These are phyloP conservation scores for Colletotrichum graminicola DNA, from an alignment of 2,329 filamentous ascomycete species.

Conservation along the genomic window DNA sequence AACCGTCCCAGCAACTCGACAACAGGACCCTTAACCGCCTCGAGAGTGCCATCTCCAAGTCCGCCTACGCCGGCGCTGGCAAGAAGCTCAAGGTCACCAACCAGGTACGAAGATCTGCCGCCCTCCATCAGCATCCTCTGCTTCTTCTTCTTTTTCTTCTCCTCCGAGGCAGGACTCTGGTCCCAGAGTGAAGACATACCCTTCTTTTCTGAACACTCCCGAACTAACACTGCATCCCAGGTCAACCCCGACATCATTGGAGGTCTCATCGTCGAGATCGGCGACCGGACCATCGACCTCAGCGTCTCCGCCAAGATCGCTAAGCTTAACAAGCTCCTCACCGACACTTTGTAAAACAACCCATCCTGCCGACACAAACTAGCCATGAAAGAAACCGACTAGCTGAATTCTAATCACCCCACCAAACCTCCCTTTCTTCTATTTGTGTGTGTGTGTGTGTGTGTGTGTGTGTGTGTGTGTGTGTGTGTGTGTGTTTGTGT, in stretches of 20 bases:
- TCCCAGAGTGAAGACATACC: neutral
- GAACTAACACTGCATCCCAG: slow-evolving; percentile 55
- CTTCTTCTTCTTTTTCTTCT: no score
- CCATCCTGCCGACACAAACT: slow-evolving; percentile 7
- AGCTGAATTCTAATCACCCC: slow-evolving; percentile 32
- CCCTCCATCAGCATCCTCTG: slow-evolving; percentile 5
- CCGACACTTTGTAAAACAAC: slow-evolving; percentile 88
- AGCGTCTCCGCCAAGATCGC: slow-evolving; percentile 94
- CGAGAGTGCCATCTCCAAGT: slow-evolving; percentile 90
- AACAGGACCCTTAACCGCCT: slow-evolving; percentile 86
- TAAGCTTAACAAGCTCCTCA: slow-evolving; percentile 99
- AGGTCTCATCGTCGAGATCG: slow-evolving; percentile 94
- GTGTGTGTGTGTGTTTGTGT: slow-evolving; percentile 25
- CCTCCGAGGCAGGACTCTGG: neutral
- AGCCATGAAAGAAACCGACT: slow-evolving; percentile 29
- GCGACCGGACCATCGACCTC: slow-evolving; percentile 97
- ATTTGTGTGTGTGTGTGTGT: slow-evolving; percentile 34
- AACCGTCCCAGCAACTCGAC: slow-evolving; percentile 77
- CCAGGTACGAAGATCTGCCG: slow-evolving; percentile 68
- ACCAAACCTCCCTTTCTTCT: slow-evolving; percentile 24
- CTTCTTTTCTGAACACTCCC: neutral
- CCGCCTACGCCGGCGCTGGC: slow-evolving; percentile 85
- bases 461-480: slow-evolving; percentile 22
- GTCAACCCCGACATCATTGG: slow-evolving; percentile 96
- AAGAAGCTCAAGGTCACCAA: slow-evolving; percentile 99